Conservation (phyloP, 768 basidiomycete genomes). For the Gymnopilus dilepis region DNA sequence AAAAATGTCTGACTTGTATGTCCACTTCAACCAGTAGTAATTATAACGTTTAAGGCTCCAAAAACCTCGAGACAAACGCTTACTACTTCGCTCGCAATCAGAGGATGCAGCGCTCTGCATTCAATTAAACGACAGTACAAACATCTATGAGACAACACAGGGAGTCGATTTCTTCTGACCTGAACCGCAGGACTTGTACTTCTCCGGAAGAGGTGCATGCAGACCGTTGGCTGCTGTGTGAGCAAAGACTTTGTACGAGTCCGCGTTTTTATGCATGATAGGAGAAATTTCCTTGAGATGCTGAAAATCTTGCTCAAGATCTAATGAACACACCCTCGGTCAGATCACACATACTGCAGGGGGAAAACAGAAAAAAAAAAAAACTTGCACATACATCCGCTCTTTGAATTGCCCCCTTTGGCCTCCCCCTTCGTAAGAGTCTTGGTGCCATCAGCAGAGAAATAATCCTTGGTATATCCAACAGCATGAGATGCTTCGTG, state of each 20-base stretch:
- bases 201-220: background rate
- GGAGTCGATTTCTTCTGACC: no score
- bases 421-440: background rate
- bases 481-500: background rate
- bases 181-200: no score
- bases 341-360: no score
- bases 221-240: background rate
- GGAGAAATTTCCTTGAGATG: background rate
- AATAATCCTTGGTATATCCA: background rate
- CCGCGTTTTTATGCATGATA: background rate
- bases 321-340: no score
- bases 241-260: background rate
- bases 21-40: no score
- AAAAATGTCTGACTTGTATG: no score
- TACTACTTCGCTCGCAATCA: no score
- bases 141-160: no score
- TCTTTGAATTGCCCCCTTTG: background rate
- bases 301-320: background rate
- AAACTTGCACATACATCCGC: background rate
- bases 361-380: background rate
- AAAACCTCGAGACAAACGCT: no score
- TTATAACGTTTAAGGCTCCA: no score
- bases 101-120: no score
- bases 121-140: no score
- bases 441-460: background rate